Conservation (phyloP, 495 filamentous ascomycete species). For the Penicillium chermesinum region DNA sequence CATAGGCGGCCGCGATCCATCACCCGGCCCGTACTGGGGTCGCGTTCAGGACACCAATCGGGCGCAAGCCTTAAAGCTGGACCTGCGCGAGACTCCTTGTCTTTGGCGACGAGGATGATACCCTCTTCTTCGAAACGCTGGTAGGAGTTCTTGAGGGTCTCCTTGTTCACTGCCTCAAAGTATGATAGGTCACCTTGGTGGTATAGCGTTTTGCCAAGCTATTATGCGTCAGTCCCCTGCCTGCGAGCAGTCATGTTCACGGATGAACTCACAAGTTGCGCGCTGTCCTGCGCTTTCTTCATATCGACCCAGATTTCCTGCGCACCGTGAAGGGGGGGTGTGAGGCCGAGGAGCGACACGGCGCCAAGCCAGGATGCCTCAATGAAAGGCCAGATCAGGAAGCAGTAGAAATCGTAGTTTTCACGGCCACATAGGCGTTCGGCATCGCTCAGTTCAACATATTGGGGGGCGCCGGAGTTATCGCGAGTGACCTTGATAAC, state of each 20-base stretch:
- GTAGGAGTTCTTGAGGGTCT: slow-evolving; percentile 90
- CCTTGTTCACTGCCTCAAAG: slow-evolving; percentile 97
- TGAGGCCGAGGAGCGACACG: slow-evolving; percentile 77
- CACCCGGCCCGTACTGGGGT: slow-evolving; percentile 55
- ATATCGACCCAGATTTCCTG: slow-evolving; percentile 72
- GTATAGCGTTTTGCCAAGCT: slow-evolving; percentile 95
- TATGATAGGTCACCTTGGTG: slow-evolving; percentile 96
- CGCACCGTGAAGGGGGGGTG: slow-evolving; percentile 58
- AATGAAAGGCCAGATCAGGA: slow-evolving; percentile 96
- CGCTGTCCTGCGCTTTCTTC: slow-evolving; percentile 71
- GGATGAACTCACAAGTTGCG: slow-evolving; percentile 62
- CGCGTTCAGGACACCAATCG: slow-evolving; percentile 73
- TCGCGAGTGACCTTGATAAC: slow-evolving; percentile 68
- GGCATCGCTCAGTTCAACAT: slow-evolving; percentile 65
- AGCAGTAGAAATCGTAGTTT: slow-evolving; percentile 98
- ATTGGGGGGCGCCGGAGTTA: slow-evolving; percentile 49
- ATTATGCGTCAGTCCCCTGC: slow-evolving; percentile 15
- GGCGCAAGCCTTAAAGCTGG: slow-evolving; percentile 61
- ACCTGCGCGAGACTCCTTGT: slow-evolving; percentile 49
- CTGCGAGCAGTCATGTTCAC: background rate
- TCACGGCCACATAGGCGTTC: slow-evolving; percentile 78
- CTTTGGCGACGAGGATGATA: slow-evolving; percentile 68
- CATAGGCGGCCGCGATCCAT: slow-evolving; percentile 69
- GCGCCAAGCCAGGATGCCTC: slow-evolving; percentile 89
- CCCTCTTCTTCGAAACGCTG: slow-evolving; percentile 85